phyloP scores from a whole-genome alignment of 169 alveolate genomes.

The Neospora caninum region DNA sequence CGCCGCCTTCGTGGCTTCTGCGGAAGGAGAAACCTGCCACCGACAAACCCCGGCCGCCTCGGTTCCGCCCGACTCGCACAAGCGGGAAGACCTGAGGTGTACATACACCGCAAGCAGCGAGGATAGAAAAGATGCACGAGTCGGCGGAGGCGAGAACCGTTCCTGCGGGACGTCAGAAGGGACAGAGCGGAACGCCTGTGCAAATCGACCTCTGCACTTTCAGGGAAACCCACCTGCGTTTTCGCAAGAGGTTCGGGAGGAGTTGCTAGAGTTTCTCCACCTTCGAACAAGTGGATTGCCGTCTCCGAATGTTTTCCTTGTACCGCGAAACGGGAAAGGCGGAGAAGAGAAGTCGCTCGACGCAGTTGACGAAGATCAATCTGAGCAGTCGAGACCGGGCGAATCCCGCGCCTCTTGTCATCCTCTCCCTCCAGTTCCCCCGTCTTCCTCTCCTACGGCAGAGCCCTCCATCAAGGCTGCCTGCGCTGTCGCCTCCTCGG shows the following conservation, averaged over 20 bases:
- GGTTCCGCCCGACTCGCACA: not conserved
- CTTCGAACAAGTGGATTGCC: not conserved
- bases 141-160: not conserved
- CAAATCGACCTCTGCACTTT: not conserved
- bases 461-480: not conserved
- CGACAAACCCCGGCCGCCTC: not conserved
- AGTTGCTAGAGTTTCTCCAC: not conserved
- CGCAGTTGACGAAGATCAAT: too few species aligned
- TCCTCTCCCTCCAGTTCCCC: not conserved
- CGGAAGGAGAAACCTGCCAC: not conserved
- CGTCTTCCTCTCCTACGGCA: not conserved
- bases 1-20: conserved; percentile 8
- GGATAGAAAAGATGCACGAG: not conserved
- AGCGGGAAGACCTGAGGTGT: not conserved
- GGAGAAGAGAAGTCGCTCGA: too few species aligned
- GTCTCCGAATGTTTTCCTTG: not conserved
- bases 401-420: too few species aligned
- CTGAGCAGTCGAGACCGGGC: too few species aligned
- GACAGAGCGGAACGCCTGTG: too few species aligned
- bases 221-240: not conserved
- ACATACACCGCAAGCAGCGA: not conserved
- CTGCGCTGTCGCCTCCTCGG: not conserved
- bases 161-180: not conserved
- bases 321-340: not conserved
- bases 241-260: not conserved